Percentiles rank a stretch among this genome's conserved stretches.
These are phyloP conservation scores for Oemleria cerasiformis DNA, from an alignment of 306 rosid species.

Conservation along the genomic window DNA sequence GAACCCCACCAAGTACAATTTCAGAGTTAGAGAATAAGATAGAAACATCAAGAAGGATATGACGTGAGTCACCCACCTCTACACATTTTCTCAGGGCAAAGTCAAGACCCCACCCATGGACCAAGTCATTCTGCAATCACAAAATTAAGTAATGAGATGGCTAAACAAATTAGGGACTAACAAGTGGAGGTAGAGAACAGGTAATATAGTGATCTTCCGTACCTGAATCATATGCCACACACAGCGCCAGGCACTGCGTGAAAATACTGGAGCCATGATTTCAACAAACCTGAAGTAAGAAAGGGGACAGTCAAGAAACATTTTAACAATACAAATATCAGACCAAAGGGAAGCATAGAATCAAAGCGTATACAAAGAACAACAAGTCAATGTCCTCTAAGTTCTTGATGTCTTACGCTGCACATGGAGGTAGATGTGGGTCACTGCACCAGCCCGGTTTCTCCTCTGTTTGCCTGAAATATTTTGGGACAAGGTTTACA, in stretches of 20 bases:
- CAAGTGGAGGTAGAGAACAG: slow-evolving; percentile 7
- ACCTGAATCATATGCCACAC: slow-evolving; percentile 99
- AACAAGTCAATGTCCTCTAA: background rate
- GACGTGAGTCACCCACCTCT: slow-evolving; percentile 50
- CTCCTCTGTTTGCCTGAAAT: slow-evolving; percentile 70
- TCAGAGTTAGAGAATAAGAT: slow-evolving; percentile 3
- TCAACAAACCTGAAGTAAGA: slow-evolving; percentile 72
- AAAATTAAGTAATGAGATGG: slow-evolving; percentile 4
- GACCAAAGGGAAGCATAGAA: slow-evolving; percentile 6
- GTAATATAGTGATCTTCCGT: background rate
- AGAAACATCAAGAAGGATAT: slow-evolving; percentile 6
- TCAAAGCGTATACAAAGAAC: slow-evolving; percentile 12
- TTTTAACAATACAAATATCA: slow-evolving; percentile 3
- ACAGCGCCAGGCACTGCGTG: slow-evolving; percentile 98
- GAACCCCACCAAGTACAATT: background rate
- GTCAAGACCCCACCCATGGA: slow-evolving; percentile 99
- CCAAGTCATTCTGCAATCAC: slow-evolving; percentile 74
- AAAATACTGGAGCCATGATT: slow-evolving; percentile 98
- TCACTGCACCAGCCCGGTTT: slow-evolving; percentile 95
- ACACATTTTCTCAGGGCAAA: slow-evolving; percentile 93
- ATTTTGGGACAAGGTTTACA: slow-evolving; percentile 16
- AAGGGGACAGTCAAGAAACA: background rate
- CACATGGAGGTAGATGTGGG: slow-evolving; percentile 97
- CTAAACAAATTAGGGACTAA: slow-evolving; percentile 12
- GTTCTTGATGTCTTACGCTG: slow-evolving; percentile 56